phyloP scores from a whole-genome alignment of 1,139 yeast species.

The Yamadazyma membranifaciens region DNA sequence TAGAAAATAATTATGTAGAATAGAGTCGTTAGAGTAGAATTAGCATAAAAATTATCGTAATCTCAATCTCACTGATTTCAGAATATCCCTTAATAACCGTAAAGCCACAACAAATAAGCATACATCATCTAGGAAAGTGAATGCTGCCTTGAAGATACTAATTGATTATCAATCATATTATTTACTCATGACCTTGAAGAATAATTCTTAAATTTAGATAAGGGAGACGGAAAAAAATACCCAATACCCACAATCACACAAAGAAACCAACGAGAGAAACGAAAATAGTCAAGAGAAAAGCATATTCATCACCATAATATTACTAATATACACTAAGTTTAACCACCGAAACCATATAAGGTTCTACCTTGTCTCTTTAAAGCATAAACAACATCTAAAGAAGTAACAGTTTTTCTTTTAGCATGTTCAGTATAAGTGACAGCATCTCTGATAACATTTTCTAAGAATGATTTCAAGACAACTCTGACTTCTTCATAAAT shows the following conservation, averaged over 20 bases:
- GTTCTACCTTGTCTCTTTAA: conserved; percentile 99
- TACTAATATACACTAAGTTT: conserved; percentile 23
- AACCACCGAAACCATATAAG: conserved; percentile 99
- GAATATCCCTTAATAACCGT: too few relatives aligned
- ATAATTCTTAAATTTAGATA: too few relatives aligned
- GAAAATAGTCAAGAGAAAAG: not conserved
- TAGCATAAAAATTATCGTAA: too few relatives aligned
- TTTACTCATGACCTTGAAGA: too few relatives aligned
- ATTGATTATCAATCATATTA: too few relatives aligned
- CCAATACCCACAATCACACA: not conserved
- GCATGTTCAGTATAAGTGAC: conserved; percentile 99
- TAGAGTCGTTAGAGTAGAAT: conserved; percentile 1
- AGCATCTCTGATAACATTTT: conserved; percentile 97
- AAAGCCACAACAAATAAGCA: too few relatives aligned
- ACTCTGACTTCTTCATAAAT: conserved; percentile 99
- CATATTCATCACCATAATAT: conserved; percentile 9
- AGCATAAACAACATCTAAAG: conserved; percentile 98
- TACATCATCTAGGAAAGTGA: too few relatives aligned
- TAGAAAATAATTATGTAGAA: not conserved
- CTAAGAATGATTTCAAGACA: conserved; percentile 93
- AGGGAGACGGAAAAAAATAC: too few relatives aligned
- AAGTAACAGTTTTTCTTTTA: conserved; percentile 99
- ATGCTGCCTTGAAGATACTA: too few relatives aligned
- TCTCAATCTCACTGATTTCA: too few relatives aligned
- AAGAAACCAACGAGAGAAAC: not conserved